Conservation (phyloP, 108 stramenopile genomes). For the Cylindrotheca closterium region DNA sequence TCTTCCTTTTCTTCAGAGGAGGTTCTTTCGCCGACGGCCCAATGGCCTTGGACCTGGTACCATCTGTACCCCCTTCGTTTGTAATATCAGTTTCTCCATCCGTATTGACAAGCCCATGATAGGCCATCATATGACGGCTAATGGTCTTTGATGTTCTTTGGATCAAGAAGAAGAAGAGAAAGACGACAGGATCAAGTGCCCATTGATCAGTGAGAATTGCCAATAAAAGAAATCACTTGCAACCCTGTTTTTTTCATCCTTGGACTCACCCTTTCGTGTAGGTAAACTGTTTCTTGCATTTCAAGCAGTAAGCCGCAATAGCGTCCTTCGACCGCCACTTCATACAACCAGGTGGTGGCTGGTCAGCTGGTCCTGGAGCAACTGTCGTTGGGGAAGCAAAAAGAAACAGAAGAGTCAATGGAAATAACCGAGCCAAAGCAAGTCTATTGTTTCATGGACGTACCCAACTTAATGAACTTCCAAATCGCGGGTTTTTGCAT, state of each 20-base stretch:
- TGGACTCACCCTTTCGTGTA: conserved; percentile 20
- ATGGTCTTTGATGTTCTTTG: neutral
- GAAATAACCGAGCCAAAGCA: too few species aligned
- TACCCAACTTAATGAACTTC: conserved; percentile 19
- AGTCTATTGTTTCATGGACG: too few species aligned
- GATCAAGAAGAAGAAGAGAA: neutral
- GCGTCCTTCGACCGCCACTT: conserved; percentile 27
- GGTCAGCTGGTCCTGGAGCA: conserved; percentile 23
- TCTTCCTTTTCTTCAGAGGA: conserved; percentile 21
- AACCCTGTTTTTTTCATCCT: neutral
- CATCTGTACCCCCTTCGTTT: neutral
- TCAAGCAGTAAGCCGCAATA: conserved; percentile 33
- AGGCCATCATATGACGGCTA: conserved; percentile 26
- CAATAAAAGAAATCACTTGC: neutral
- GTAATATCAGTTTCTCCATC: neutral
- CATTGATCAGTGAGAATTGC: neutral
- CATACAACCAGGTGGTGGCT: conserved; percentile 19
- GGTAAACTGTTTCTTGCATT: conserved; percentile 32
- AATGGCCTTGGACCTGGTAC: neutral
- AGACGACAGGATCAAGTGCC: neutral
- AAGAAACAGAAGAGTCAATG: too few species aligned
- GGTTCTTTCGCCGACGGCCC: conserved; percentile 5
- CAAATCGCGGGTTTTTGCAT: conserved; percentile 22
- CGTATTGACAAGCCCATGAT: conserved; percentile 16
- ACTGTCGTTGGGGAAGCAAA: too few species aligned